A percentile compares a stretch with the other conserved stretches of the same genome.
phyloP scores from a whole-genome alignment of 2,329 filamentous ascomycete genomes.

The Cladosporium austrohemisphaericum region DNA sequence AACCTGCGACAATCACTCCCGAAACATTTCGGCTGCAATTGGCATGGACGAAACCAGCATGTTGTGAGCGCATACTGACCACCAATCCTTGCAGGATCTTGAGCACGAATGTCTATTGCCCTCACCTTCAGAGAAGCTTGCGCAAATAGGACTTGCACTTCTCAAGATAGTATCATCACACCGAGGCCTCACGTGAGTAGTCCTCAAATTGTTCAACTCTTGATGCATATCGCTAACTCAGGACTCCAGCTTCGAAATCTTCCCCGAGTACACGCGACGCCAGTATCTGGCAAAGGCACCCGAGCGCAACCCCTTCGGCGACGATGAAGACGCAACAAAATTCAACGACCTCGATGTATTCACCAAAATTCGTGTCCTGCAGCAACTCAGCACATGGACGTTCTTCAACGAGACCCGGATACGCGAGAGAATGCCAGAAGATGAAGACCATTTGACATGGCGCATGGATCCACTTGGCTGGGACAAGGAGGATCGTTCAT shows the following conservation, averaged over 20 bases:
- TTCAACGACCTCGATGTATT: constrained; percentile 82
- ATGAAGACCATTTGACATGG: constrained; percentile 53
- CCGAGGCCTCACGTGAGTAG: constrained; percentile 78
- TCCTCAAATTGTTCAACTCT: not conserved
- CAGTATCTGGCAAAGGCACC: constrained; percentile 83
- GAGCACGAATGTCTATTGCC: constrained; percentile 85
- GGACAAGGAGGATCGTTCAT: constrained; percentile 80
- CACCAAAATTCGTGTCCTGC: constrained; percentile 76
- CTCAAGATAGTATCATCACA: constrained; percentile 94
- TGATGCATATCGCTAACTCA: constrained; percentile 15
- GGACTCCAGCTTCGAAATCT: constrained; percentile 67
- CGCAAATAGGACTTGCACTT: constrained; percentile 78
- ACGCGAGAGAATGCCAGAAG: constrained; percentile 78
- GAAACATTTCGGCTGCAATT: not conserved
- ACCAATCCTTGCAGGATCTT: constrained; percentile 59
- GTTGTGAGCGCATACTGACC: not conserved
- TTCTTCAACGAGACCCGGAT: constrained; percentile 84
- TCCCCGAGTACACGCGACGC: constrained; percentile 87
- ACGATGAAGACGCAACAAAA: constrained; percentile 64
- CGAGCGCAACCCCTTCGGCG: constrained; percentile 77
- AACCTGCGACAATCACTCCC: constrained; percentile 12
- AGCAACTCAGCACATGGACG: constrained; percentile 85
- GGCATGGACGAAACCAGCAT: not conserved
- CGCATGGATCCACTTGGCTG: constrained; percentile 80
- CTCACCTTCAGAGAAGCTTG: constrained; percentile 64